Conservation (phyloP, 371 early-diverging fungal species). For the Rhizomucor pusillus region DNA sequence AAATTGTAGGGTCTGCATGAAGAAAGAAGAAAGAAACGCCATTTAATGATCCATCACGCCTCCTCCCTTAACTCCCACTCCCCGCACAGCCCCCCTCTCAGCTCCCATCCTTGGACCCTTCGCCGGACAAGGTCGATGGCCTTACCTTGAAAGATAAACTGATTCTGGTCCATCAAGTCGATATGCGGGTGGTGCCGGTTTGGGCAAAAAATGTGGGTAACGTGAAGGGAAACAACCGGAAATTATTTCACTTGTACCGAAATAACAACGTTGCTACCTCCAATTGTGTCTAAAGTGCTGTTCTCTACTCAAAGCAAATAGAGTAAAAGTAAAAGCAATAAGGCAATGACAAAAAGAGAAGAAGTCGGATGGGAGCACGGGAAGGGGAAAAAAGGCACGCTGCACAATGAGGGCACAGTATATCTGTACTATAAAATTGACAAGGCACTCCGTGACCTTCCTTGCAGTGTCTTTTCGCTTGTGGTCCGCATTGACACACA, state of each 20-base stretch:
- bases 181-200: too few species aligned
- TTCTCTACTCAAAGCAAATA: background rate
- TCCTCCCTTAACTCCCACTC: background rate
- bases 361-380: background rate
- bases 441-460: conserved; percentile 1
- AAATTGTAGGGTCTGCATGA: background rate
- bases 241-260: background rate
- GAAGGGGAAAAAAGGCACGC: background rate
- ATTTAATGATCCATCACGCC: background rate
- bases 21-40: background rate
- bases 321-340: conserved; percentile 1
- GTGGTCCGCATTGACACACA: too few species aligned
- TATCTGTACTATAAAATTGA: background rate
- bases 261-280: too few species aligned
- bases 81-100: too few species aligned
- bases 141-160: too few species aligned
- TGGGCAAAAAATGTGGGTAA: background rate
- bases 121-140: too few species aligned
- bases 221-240: background rate
- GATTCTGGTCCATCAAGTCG: too few species aligned
- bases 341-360: conserved; percentile 1
- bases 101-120: too few species aligned
- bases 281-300: background rate
- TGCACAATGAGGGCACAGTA: conserved; percentile 1
- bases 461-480: background rate